Conservation (phyloP, 352 stramenopile species). For the Phytopythium cucurbitacearum region DNA sequence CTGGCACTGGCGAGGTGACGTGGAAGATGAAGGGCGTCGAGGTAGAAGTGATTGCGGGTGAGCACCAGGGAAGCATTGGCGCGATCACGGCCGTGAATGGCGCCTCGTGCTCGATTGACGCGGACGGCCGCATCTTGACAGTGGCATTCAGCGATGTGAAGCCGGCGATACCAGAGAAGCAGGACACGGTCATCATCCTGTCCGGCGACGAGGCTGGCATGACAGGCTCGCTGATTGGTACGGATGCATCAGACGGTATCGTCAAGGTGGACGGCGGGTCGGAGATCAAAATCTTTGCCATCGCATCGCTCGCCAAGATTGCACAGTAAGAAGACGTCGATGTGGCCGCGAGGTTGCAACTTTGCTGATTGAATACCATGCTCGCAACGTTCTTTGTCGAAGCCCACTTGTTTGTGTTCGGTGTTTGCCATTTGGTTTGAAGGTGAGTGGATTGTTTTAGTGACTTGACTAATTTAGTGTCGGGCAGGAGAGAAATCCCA, state of each 20-base stretch:
- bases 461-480: too few relatives aligned
- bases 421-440: too few relatives aligned
- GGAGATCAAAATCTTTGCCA: slow-evolving; percentile 89
- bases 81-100: slow-evolving; percentile 72
- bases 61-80: slow-evolving; percentile 63
- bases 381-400: neutral
- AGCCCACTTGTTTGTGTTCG: too few relatives aligned
- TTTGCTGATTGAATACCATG: neutral
- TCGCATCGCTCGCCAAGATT: slow-evolving; percentile 80
- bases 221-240: slow-evolving; percentile 82
- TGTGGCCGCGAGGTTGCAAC: too few relatives aligned
- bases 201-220: slow-evolving; percentile 82
- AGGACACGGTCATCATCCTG: slow-evolving; percentile 85
- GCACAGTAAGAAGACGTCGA: slow-evolving; percentile 45
- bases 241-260: slow-evolving; percentile 83
- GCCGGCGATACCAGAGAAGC: slow-evolving; percentile 80
- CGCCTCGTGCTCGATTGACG: slow-evolving; percentile 74
- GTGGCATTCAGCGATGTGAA: slow-evolving; percentile 66
- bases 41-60: slow-evolving; percentile 66
- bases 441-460: too few relatives aligned
- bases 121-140: slow-evolving; percentile 65
- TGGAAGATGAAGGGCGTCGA: slow-evolving; percentile 89
- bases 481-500: too few relatives aligned
- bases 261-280: slow-evolving; percentile 86
- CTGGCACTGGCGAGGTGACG: slow-evolving; percentile 60